Base-by-base conservation (phyloP, 2,329 filamentous ascomycete species). In the Ampelomyces quisqualis region DNA sequence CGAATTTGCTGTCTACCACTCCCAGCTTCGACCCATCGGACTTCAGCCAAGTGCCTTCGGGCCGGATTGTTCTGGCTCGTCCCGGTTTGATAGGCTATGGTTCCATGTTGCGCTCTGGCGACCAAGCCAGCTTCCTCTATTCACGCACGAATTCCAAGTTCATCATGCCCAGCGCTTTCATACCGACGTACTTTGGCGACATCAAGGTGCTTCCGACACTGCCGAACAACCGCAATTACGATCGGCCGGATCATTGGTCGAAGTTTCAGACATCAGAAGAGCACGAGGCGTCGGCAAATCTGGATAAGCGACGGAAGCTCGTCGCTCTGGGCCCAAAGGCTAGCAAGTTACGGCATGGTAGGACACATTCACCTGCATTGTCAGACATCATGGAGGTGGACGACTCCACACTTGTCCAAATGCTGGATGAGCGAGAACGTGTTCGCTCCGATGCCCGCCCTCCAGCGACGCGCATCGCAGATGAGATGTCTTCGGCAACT, bases 141-240 rank as follows among this genome's bases (percentile, higher is more conserved):
- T 45, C 47, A 1, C 38, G 13, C 2, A 19, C 22, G 10, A 13
- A 21, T 5, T 14, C 21, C 11, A 18, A 5, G 7, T 34, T 24
- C 8, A 14, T 11, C n/a, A 13, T 14, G 9, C 18, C 19, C 5
- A 21, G 23, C 1, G 34, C 22, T 2, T 55, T 55, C 19, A 8
- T 51, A 2, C 30, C 43, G 4, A 55, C 52, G 5, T 46, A 53
- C 14, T 55, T 55, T 24, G 50, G 52, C 1, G 38, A 48, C 20
- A 47, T 49, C 45, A 51, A 53, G 5, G 38, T 51, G 9, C 24
- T 53, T 9, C 52, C 50, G 8, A 34, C 20, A 10, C 18, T 38
- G 3, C 32, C 40, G 7, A 17, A 27, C 5, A 27, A 39, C 5
- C 37, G 22, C 11, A 29, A 24, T 5, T 38, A 48, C 21, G 14